Evolutionary conservation across 1,284 basidiomycete genomes (phyloP).

Genomic region (Cryptococcus maquisensis): DNA sequence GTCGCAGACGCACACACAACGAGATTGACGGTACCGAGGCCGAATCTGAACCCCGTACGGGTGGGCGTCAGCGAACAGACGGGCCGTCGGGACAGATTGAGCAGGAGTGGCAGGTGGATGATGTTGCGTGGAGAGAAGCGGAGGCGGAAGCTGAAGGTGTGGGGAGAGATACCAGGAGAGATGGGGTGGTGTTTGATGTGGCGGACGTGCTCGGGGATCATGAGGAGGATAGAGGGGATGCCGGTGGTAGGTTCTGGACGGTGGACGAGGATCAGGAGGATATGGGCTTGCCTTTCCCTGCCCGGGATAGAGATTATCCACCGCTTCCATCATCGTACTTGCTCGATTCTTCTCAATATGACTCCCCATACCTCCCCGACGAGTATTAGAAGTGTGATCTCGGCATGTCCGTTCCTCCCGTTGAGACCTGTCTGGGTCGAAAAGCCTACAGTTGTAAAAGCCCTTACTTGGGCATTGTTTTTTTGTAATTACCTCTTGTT

Average conservation of each 20-base stretch:
- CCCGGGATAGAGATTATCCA: neutral
- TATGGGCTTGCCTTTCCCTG: neutral
- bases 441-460: no score
- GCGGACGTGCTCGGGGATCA: neutral
- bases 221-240: neutral
- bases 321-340: neutral
- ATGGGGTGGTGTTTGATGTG: slow-evolving; percentile 18
- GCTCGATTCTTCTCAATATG: neutral
- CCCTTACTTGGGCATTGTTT: no score
- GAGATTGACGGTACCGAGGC: neutral
- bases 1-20: neutral
- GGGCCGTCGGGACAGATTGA: neutral
- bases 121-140: neutral
- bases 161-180: slow-evolving; percentile 16
- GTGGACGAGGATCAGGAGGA: neutral
- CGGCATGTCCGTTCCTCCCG: no score
- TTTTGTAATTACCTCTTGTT: no score
- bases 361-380: neutral
- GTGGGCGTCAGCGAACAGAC: neutral
- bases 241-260: neutral
- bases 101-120: neutral
- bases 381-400: no score
- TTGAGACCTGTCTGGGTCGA: no score
- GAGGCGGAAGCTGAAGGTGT: neutral
- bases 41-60: neutral